Evolutionary conservation across 2,329 filamentous ascomycete genomes (phyloP), one percentile per base, ranked within the genome.

Genomic region (Acephala macrosclerotiorum): DNA sequence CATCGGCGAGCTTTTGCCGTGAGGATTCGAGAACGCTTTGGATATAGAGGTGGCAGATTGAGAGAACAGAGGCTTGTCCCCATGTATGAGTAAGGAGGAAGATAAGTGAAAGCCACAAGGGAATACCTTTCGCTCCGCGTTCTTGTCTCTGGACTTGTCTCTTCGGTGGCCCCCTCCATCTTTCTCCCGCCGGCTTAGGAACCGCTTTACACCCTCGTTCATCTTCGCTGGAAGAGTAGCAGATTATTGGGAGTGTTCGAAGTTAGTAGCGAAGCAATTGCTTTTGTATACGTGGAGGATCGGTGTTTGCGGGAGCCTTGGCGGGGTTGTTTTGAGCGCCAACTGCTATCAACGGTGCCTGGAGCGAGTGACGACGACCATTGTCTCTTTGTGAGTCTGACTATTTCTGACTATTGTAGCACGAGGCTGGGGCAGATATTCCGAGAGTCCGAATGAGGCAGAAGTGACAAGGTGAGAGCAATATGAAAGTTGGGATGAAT

Each of bases 161-260:
- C 85, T 83, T 65, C 80, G 81, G 70, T 87, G 84, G 42, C 76
- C 71, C 20, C 29, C 49, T 66, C 80, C 82, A 77, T 83, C 83
- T 79, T 87, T 93, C 74, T 92, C 91, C 71, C 90, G 87, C 71
- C 90, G 83, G 77, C 87, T 91, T 66, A 92, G 87, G 76, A 93
- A 89, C 73, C 90, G 88, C 75, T 86, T 88, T 68, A 85, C 80
- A 22, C 35, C 55, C n/a, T 53, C 49, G 25, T 53, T 53, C 49
- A 53, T 53, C 22, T 29, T 53, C 11, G 11, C 45, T 11, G 20
- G 25, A 29, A 33, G 49, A 29, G 7, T 53, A 14, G 49, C 12
- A n/a, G 49, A 29, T 26, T 53, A 29, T 29, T n/a, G n/a, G 12
- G 12, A 16, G 12, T 11, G 14, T 53, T 53, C 49, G 25, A 53